A percentile compares a stretch with the other conserved stretches of the same genome.
These are phyloP conservation scores for Mucor circinelloides DNA, from an alignment of 371 early-diverging fungal genomes.

Conservation along the genomic window DNA sequence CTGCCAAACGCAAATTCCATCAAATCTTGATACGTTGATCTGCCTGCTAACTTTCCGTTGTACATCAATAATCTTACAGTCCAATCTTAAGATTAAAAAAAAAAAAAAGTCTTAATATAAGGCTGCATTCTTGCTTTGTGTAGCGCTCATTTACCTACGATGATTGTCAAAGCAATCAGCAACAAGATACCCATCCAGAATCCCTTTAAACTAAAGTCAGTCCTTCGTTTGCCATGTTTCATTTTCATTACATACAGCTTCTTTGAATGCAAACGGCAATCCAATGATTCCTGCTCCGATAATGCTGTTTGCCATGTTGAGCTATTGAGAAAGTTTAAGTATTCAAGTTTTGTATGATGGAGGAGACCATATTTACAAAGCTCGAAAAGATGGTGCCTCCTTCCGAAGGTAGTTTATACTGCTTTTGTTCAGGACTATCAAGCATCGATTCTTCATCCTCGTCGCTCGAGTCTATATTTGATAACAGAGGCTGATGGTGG, in stretches of 20 bases:
- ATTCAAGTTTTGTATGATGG: not conserved
- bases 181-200: conserved; percentile 66
- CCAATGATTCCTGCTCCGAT: conserved; percentile 78
- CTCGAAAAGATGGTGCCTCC: conserved; percentile 52
- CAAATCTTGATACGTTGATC: conserved; percentile 76
- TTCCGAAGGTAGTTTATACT: conserved; percentile 43
- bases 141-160: conserved; percentile 52
- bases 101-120: not conserved
- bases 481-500: conserved; percentile 11
- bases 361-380: conserved; percentile 44
- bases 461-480: conserved; percentile 2
- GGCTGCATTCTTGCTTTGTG: not conserved
- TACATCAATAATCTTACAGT: conserved; percentile 72
- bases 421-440: conserved; percentile 22
- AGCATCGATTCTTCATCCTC: conserved; percentile 20
- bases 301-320: conserved; percentile 80
- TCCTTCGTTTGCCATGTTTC: not conserved
- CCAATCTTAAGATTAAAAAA: conserved; percentile 66
- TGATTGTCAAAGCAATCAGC: conserved; percentile 61
- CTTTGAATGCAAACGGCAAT: conserved; percentile 63
- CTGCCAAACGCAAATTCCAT: conserved; percentile 77
- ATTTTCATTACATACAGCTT: conserved; percentile 45
- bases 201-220: conserved; percentile 37
- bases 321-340: conserved; percentile 33
- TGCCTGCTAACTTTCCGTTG: conserved; percentile 72